Evolutionary conservation across 306 rosid genomes (phyloP).

Genomic region (Dryas octopetala): DNA sequence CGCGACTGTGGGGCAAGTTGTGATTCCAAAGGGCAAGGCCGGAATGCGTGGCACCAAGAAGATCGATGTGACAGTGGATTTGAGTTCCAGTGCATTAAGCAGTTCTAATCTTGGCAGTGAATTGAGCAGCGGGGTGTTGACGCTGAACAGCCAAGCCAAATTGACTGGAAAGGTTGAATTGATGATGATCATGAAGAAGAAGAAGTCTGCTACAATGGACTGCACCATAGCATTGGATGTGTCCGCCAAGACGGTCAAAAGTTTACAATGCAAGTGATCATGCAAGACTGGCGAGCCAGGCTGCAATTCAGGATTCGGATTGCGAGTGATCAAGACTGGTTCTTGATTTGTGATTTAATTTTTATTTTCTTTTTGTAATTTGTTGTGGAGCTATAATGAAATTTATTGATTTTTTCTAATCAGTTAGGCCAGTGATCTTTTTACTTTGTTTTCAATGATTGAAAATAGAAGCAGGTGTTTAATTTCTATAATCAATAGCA

Average conservation of each 20-base stretch:
- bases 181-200: conserved; percentile 25
- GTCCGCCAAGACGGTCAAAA: not conserved
- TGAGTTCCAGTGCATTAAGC: too few relatives aligned
- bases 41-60: too few relatives aligned
- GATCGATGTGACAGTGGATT: too few relatives aligned
- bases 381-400: not conserved
- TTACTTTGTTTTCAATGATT: not conserved
- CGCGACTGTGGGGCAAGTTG: too few relatives aligned
- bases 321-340: too few relatives aligned
- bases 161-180: conserved; percentile 6
- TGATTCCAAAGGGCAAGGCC: too few relatives aligned
- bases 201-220: conserved; percentile 8
- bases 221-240: conserved; percentile 4
- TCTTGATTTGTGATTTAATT: not conserved
- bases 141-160: not conserved
- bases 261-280: conserved; percentile 14
- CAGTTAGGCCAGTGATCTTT: not conserved
- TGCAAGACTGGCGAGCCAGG: not conserved
- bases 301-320: too few relatives aligned
- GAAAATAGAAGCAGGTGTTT: not conserved
- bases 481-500: not conserved
- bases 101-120: too few relatives aligned
- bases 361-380: not conserved
- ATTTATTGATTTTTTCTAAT: not conserved
- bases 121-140: conserved; percentile 2